These are phyloP conservation scores for Candolleomyces aberdarensis DNA, from an alignment of 768 basidiomycete genomes.

Conservation along the genomic window DNA sequence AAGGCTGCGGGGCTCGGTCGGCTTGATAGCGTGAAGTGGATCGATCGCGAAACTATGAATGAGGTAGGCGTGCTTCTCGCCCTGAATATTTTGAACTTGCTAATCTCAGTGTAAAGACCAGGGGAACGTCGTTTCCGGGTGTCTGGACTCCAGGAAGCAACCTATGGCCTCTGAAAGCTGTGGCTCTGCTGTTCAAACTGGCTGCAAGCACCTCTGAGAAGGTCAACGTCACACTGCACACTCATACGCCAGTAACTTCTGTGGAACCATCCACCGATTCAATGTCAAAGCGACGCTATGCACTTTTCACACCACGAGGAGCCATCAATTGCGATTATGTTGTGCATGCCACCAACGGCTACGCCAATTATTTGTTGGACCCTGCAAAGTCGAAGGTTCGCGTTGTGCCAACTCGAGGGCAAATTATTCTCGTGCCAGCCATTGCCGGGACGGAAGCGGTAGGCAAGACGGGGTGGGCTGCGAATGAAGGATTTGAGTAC, in stretches of 20 bases:
- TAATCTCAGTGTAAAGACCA: conserved; percentile 24
- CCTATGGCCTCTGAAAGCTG: conserved; percentile 81
- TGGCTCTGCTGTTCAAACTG: conserved; percentile 52
- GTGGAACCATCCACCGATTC: conserved; percentile 22
- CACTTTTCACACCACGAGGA: conserved; percentile 65
- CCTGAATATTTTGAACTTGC: not conserved
- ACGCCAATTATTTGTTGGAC: conserved; percentile 75
- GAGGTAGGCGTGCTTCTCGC: conserved; percentile 39
- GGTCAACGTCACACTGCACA: conserved; percentile 58
- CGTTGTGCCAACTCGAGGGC: conserved; percentile 73
- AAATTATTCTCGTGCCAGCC: conserved; percentile 48
- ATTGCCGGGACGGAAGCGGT: conserved; percentile 35
- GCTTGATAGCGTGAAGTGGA: not conserved
- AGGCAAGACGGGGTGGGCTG: conserved; percentile 45
- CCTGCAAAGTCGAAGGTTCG: conserved; percentile 21
- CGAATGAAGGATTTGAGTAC: conserved; percentile 60
- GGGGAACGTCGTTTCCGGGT: conserved; percentile 51
- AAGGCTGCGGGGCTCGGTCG: conserved; percentile 8
- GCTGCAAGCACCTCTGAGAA: conserved; percentile 13
- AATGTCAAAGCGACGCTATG: conserved; percentile 40
- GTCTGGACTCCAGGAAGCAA: conserved; percentile 56
- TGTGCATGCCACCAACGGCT: conserved; percentile 86
- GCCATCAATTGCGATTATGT: conserved; percentile 56
- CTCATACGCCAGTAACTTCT: conserved; percentile 65
- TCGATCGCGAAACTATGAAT: not conserved